Evolutionary conservation across 2,329 filamentous ascomycete genomes (phyloP).

Genomic region (Botryosphaeria dothidea): DNA sequence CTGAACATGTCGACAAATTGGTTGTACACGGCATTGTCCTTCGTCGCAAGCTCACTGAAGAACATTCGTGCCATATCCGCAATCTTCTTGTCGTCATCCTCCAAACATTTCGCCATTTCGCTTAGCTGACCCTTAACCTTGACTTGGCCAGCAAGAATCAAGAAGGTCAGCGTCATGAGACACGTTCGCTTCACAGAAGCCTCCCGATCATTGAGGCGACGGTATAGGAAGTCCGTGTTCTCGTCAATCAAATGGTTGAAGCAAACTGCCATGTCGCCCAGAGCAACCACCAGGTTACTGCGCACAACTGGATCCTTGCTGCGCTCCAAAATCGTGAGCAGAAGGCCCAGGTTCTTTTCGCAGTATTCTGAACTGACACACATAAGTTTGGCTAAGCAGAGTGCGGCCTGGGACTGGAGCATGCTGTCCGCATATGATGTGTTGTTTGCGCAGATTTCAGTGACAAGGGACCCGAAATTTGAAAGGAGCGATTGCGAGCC

Average conservation of each 20-base stretch:
- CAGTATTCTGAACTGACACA: slow-evolving; percentile 97
- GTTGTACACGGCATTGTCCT: slow-evolving; percentile 99
- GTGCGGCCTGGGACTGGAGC: slow-evolving; percentile 86
- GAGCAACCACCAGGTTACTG: slow-evolving; percentile 93
- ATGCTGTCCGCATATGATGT: slow-evolving; percentile 87
- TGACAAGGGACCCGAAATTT: slow-evolving; percentile 86
- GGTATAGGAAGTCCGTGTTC: slow-evolving; percentile 97
- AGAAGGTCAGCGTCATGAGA: slow-evolving; percentile 96
- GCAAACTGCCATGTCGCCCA: slow-evolving; percentile 98
- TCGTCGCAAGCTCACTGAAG: slow-evolving; percentile 95
- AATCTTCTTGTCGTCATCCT: slow-evolving; percentile 93
- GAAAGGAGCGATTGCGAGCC: slow-evolving; percentile 82
- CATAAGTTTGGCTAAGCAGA: slow-evolving; percentile 98
- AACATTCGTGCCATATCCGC: slow-evolving; percentile 96
- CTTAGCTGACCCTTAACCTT: slow-evolving; percentile 99
- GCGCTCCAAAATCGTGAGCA: slow-evolving; percentile 97
- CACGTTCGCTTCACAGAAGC: slow-evolving; percentile 94
- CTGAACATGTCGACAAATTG: slow-evolving; percentile 99
- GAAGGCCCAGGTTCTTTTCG: slow-evolving; percentile 84
- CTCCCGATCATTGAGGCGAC: slow-evolving; percentile 85
- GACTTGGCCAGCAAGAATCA: slow-evolving; percentile 95
- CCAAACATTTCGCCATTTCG: slow-evolving; percentile 98
- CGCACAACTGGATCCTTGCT: slow-evolving; percentile 90
- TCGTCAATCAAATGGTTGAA: slow-evolving; percentile 99
- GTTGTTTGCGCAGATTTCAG: slow-evolving; percentile 93